Evolutionary conservation across 2,329 filamentous ascomycete genomes (phyloP).

Genomic region (Plectosphaerella plurivora): DNA sequence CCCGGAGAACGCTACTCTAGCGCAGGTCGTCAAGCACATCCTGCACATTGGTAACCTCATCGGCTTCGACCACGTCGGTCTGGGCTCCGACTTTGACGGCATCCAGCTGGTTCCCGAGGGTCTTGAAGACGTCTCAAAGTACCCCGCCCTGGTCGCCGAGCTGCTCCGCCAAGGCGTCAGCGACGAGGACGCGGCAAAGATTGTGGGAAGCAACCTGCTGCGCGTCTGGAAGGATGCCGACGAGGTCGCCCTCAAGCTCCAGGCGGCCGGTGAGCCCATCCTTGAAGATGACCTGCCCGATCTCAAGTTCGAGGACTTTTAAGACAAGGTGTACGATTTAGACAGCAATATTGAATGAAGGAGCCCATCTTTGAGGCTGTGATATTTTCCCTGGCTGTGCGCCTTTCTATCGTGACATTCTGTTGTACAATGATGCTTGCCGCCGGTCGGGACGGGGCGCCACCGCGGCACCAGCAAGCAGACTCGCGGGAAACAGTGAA

Average conservation of each 20-base stretch:
- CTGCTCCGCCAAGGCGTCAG: constrained; percentile 69
- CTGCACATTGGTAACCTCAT: constrained; percentile 76
- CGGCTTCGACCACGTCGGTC: constrained; percentile 64
- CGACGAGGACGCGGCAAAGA: constrained; percentile 67
- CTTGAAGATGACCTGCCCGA: constrained; percentile 47
- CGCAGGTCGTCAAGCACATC: constrained; percentile 76
- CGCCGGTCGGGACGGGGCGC: no score
- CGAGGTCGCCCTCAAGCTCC: constrained; percentile 61
- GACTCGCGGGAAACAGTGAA: no score
- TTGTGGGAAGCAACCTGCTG: constrained; percentile 76
- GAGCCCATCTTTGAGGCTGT: constrained; percentile 2
- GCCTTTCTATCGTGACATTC: constrained; percentile 3
- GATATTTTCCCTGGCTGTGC: neutral
- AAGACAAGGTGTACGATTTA: neutral
- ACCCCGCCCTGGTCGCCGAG: constrained; percentile 72
- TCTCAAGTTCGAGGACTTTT: constrained; percentile 10
- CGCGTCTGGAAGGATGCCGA: constrained; percentile 83
- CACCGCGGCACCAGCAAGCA: no score
- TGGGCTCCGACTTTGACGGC: constrained; percentile 48
- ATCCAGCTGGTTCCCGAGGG: constrained; percentile 64
- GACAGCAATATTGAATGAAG: constrained; percentile 5
- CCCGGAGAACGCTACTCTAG: constrained; percentile 65
- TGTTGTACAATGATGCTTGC: constrained; percentile 18
- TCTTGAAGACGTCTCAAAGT: constrained; percentile 81
- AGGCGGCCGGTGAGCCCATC: constrained; percentile 47